Conservation (phyloP, 148 eudicot genomes). For the Fagopyrum esculentum region DNA sequence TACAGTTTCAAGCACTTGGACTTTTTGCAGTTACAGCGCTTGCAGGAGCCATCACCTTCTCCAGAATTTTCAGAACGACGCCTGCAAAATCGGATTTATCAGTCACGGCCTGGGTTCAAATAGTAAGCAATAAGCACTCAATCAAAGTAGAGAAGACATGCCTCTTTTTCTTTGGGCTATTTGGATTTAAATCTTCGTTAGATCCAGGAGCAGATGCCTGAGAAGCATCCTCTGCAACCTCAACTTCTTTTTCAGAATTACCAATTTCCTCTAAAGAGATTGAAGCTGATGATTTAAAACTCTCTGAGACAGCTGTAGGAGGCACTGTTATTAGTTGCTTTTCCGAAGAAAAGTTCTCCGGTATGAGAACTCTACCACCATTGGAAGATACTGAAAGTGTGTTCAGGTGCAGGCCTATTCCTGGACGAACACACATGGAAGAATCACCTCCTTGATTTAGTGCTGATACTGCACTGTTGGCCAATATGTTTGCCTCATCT, state of each 20-base stretch:
- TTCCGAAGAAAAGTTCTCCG: conserved; percentile 30
- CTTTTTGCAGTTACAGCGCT: conserved; percentile 94
- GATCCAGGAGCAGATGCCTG: conserved; percentile 36
- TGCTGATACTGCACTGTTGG: conserved; percentile 24
- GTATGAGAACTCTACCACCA: conserved; percentile 33
- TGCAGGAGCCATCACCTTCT: conserved; percentile 54
- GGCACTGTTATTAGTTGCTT: conserved; percentile 23
- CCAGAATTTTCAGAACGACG: conserved; percentile 55
- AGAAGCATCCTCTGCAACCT: conserved; percentile 38
- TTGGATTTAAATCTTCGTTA: conserved; percentile 43
- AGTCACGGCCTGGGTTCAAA: background rate
- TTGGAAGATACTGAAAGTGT: conserved; percentile 52
- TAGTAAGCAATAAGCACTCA: conserved; percentile 1
- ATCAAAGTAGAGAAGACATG: conserved; percentile 14
- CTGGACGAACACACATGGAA: conserved; percentile 45
- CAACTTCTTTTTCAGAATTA: conserved; percentile 34
- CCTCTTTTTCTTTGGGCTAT: conserved; percentile 90
- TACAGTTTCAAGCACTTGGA: conserved; percentile 99
- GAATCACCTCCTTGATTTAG: conserved; percentile 28
- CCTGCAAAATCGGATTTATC: conserved; percentile 33
- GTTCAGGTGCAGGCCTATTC: conserved; percentile 95
- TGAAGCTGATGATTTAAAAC: conserved; percentile 20
- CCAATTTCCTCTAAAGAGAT: conserved; percentile 26
- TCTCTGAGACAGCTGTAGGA: conserved; percentile 16
- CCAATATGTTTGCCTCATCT: conserved; percentile 26